Evolutionary conservation across 2,329 filamentous ascomycete genomes (phyloP).

Genomic region (Fusarium sp.): DNA sequence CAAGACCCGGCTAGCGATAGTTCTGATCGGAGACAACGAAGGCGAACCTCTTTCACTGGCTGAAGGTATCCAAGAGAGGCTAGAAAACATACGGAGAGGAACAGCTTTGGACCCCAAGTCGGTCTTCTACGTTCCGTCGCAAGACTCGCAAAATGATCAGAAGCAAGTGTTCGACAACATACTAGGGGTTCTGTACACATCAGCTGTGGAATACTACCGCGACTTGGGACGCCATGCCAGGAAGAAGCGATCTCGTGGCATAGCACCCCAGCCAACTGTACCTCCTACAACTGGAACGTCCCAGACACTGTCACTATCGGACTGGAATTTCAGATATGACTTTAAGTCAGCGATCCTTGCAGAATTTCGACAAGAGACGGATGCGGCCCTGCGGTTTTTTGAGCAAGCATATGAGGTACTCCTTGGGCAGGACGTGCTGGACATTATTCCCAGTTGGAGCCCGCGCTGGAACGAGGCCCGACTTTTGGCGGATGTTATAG

Average conservation of each 20-base stretch:
- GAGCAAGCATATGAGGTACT: slow-evolving; percentile 88
- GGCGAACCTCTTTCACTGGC: slow-evolving; percentile 59
- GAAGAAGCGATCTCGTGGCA: slow-evolving; percentile 84
- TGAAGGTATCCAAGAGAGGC: slow-evolving; percentile 74
- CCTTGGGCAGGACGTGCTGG: slow-evolving; percentile 84
- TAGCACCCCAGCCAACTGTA: slow-evolving; percentile 81
- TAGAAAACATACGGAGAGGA: slow-evolving; percentile 81
- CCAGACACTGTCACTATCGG: slow-evolving; percentile 83
- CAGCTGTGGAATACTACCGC: slow-evolving; percentile 88
- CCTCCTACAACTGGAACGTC: slow-evolving; percentile 87
- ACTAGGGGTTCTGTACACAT: slow-evolving; percentile 76
- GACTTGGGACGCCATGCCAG: slow-evolving; percentile 92
- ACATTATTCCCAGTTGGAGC: slow-evolving; percentile 89
- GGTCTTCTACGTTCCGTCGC: slow-evolving; percentile 84
- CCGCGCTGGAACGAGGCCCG: slow-evolving; percentile 93
- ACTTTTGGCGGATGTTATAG: slow-evolving; percentile 82
- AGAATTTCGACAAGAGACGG: slow-evolving; percentile 93
- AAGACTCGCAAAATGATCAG: slow-evolving; percentile 76
- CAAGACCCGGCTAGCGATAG: slow-evolving; percentile 80
- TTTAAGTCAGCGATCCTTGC: slow-evolving; percentile 92
- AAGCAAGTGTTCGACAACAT: slow-evolving; percentile 79
- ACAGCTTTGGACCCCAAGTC: slow-evolving; percentile 85
- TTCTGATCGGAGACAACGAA: slow-evolving; percentile 56
- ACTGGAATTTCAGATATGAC: slow-evolving; percentile 95
- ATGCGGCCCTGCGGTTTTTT: slow-evolving; percentile 85